A percentile compares a stretch with the other conserved stretches of the same genome.
Conservation (phyloP, 495 filamentous ascomycete species). For the Rostrohypoxylon terebratum region DNA sequence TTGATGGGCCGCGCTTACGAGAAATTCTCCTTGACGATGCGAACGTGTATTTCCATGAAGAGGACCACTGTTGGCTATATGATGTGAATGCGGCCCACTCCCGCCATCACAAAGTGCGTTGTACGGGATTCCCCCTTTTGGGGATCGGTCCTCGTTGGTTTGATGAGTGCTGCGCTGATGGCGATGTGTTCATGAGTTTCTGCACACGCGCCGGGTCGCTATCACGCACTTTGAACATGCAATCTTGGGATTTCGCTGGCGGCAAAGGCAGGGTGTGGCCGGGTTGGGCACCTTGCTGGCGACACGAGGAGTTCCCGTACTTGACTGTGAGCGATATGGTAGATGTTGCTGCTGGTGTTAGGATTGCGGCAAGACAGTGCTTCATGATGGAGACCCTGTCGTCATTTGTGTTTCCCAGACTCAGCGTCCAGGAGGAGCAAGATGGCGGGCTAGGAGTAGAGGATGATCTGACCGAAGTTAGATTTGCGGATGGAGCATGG, state of each 20-base stretch:
- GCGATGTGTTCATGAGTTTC: constrained; percentile 59
- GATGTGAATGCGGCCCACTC: constrained; percentile 55
- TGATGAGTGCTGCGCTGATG: constrained; percentile 61
- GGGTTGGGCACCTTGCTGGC: constrained; percentile 64
- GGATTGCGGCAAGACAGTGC: constrained; percentile 65
- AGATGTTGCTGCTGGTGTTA: constrained; percentile 65
- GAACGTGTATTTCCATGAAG: constrained; percentile 63
- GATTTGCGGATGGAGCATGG: constrained; percentile 58
- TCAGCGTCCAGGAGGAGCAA: constrained; percentile 28
- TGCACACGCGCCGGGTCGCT: constrained; percentile 58
- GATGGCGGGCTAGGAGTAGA: constrained; percentile 10
- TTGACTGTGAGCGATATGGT: constrained; percentile 67
- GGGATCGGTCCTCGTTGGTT: constrained; percentile 66
- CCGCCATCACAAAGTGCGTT: constrained; percentile 59
- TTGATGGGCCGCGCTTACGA: constrained; percentile 63
- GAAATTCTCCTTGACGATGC: constrained; percentile 66
- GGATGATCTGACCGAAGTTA: constrained; percentile 50
- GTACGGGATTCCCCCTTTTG: constrained; percentile 67
- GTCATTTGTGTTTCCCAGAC: constrained; percentile 39
- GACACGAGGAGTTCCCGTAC: constrained; percentile 66
- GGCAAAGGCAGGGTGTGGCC: constrained; percentile 48
- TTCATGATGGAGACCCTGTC: constrained; percentile 44
- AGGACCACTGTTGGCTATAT: constrained; percentile 63
- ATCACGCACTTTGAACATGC: constrained; percentile 36
- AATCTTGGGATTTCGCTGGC: not conserved